Conservation (phyloP, 148 eudicot species). For the Amaranthus cruentus region DNA sequence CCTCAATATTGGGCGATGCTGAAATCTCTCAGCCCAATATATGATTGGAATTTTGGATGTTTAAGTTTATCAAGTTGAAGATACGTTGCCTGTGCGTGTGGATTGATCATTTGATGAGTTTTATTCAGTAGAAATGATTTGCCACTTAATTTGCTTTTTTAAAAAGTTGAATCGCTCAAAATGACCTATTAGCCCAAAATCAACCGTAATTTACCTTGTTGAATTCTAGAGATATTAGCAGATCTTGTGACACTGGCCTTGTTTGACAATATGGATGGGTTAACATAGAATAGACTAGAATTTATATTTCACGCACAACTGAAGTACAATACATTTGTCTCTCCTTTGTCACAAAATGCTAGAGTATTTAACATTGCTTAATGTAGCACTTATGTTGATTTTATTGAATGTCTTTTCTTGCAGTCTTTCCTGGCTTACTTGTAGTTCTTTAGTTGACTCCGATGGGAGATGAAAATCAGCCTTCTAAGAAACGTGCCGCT, state of each 20-base stretch:
- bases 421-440: constrained; percentile 36
- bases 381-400: constrained; percentile 12
- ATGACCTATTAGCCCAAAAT: too few relatives aligned
- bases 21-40: not conserved
- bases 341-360: not conserved
- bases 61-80: too few relatives aligned
- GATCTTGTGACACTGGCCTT: too few relatives aligned
- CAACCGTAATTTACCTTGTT: too few relatives aligned
- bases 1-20: not conserved
- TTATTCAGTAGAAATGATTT: not conserved
- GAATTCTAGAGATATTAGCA: too few relatives aligned
- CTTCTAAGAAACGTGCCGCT: constrained; percentile 88
- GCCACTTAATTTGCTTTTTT: too few relatives aligned
- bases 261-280: not conserved
- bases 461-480: constrained; percentile 79
- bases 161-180: too few relatives aligned
- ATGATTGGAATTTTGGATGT: too few relatives aligned
- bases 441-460: not conserved
- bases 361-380: not conserved
- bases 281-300: not conserved
- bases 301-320: not conserved
- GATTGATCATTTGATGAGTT: not conserved
- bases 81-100: not conserved
- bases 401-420: constrained; percentile 10
- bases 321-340: not conserved